A percentile compares a stretch with the other conserved stretches of the same genome.
These are phyloP conservation scores for Debaryomyces prosopidis DNA, from an alignment of 805 yeast genomes.

Conservation along the genomic window DNA sequence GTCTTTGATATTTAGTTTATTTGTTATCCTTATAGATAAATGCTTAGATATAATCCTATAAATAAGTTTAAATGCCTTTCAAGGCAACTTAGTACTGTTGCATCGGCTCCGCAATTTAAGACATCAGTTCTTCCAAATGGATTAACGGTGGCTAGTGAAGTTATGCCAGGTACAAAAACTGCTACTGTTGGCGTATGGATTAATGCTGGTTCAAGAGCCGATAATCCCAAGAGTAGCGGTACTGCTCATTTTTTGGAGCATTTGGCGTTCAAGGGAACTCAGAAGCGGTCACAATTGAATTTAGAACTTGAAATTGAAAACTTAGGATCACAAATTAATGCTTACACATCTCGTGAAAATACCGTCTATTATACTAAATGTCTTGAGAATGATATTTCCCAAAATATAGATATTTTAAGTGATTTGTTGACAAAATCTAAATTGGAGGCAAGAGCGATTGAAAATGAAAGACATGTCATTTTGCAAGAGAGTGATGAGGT, in stretches of 20 bases:
- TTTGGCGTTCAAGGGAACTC: constrained; percentile 94
- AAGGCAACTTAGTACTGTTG: constrained; percentile 6
- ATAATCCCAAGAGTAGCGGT: constrained; percentile 80
- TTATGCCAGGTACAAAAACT: constrained; percentile 81
- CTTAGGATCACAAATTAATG: constrained; percentile 95
- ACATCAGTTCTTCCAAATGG: constrained; percentile 88
- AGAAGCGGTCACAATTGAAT: constrained; percentile 72
- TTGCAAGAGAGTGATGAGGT: constrained; percentile 97
- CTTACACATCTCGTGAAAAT: constrained; percentile 97
- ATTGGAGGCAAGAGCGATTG: constrained; percentile 81
- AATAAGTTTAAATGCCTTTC: neutral
- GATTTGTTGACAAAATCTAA: constrained; percentile 88
- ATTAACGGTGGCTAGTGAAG: constrained; percentile 88
- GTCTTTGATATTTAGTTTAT: neutral
- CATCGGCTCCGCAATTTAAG: constrained; percentile 31
- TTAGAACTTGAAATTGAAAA: constrained; percentile 93
- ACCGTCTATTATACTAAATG: constrained; percentile 96
- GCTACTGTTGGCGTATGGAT: constrained; percentile 99
- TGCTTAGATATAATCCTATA: constrained; percentile 1
- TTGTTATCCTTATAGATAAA: neutral
- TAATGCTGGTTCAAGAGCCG: constrained; percentile 98
- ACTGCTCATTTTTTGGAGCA: constrained; percentile 98
- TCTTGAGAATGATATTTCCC: constrained; percentile 74
- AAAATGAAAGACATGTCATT: constrained; percentile 94
- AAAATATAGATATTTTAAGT: constrained; percentile 81